A percentile compares a stretch with the other conserved stretches of the same genome.
Conservation (phyloP, 192 early-diverging fungal genomes). For the Podila clonocystis region DNA sequence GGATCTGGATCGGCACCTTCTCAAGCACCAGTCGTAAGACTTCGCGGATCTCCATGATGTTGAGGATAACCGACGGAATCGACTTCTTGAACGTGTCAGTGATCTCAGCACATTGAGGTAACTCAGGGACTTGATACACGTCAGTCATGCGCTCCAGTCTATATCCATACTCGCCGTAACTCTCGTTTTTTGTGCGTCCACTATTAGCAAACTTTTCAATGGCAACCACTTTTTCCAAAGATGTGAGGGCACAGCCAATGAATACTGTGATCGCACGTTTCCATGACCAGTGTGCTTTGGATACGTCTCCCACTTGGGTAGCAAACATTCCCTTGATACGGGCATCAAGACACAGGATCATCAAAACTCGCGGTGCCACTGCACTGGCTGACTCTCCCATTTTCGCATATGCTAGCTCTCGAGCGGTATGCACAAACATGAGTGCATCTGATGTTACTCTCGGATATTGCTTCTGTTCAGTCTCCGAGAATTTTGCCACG, state of each 20-base stretch:
- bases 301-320: too few species aligned
- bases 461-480: too few species aligned
- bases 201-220: conserved; percentile 11
- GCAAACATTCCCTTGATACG: too few species aligned
- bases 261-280: background rate
- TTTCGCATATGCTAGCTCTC: too few species aligned
- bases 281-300: too few species aligned
- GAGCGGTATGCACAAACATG: too few species aligned
- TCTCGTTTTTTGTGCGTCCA: conserved; percentile 1
- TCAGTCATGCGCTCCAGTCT: conserved; percentile 2
- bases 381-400: too few species aligned
- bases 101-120: conserved; percentile 11
- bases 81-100: conserved; percentile 5
- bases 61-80: conserved; percentile 1
- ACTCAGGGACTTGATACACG: conserved; percentile 5
- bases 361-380: too few species aligned
- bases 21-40: background rate
- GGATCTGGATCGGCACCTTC: background rate
- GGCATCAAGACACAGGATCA: too few species aligned
- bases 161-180: background rate
- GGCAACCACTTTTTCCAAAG: conserved; percentile 1
- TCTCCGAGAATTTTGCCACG: too few species aligned
- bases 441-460: too few species aligned
- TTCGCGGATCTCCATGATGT: background rate
- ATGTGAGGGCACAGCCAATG: conserved; percentile 2